Base-by-base conservation (phyloP, 805 yeast species). In the Hanseniaspora mollemarum region DNA sequence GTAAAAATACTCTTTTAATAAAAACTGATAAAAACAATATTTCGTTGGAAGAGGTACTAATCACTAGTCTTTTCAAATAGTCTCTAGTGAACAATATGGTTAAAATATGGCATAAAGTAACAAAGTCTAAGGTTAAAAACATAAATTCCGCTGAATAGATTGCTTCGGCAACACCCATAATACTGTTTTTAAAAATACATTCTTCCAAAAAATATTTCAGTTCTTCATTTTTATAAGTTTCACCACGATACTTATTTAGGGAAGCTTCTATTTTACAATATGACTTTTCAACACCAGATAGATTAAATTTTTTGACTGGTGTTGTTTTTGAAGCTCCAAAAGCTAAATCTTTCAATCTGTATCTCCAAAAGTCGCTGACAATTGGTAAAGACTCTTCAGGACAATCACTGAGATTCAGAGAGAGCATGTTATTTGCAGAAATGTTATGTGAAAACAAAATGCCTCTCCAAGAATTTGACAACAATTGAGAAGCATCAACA, bases 161-260 rank as follows among this genome's bases (percentile, higher is more conserved):
- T 0, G 96, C 94, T 66, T 87, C 96, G 55, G 81, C 75, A 0
- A 94, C 78, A 0, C 96, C 84, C 55, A 82, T 87, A 1, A 82
- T 62, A 3, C 80, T 73, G 56, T 96, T 71, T 10, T 95, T 96
- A 12, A 87, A 63, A 6, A 86, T 57, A 62, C 95, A 86, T 49
- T 65, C 62, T 54, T 81, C 80, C 32, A 86, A 60, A 43, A 86
- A 75, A 16, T 22, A 1, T 60, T 45, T 26, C 55, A 55, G 12
- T 66, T 56, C 35, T 65, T 66, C 4, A 55, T 55, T 1, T 35
- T 46, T 1, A 58, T 37, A 16, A 42, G 43, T 3, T 56, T 49
- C 32, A 5, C 8, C 16, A 4, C 4, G 3, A 16, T 39, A 32
- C 4, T 39, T 24, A 8, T 4, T 25, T 39, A 39, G 12, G 10